Base-by-base conservation (phyloP, 257 asterid species). In the Capsicum chinense region DNA sequence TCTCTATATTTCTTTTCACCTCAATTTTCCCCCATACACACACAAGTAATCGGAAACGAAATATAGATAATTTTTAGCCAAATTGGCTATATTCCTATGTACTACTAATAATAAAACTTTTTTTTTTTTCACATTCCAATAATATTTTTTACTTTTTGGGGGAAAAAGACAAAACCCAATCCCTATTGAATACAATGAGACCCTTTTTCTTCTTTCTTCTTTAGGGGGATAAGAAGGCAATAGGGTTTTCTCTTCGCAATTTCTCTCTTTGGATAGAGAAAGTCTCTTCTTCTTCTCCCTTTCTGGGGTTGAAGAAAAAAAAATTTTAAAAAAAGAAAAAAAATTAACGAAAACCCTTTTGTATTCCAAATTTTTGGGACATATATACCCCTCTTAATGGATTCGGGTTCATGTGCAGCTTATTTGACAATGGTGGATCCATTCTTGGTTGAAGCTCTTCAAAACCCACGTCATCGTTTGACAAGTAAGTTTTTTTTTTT, bases 391-490 rank as follows among this genome's bases (percentile, higher is more conserved):
- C 44, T 26, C 44, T 39, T 3, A 39, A 90, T 91, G 93, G 90
- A 90, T 86, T 88, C 83, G 73, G 86, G 86, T 85, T 67, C 85
- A 26, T 26, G 33, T 60, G 86, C 87, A 26, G 86, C 90, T 48
- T 87, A 91, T 85, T 80, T 88, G 88, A 88, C 97, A 15, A 79
- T 88, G 95, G 98, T 94, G 87, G 99, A 94, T 87, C 94, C 99
- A 19, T 94, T 97, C 80, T 91, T 97, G 85, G 94, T 95, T 68
- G 99, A 97, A 91, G 99, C 99, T 21, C 99, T 97, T 83, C 99
- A 97, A 83, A 94, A 93, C 92, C 97, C 98, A 86, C 98, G 99
- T 82, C 99, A 96, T 89, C 98, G 99, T 74, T 83, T 96, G 59
- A 94, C 98, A 33, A 92, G 99, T 96, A 70, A 87, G 97, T 83